Evolutionary conservation across 2,329 filamentous ascomycete species (phyloP).

Genomic region (Apiospora sp.): DNA sequence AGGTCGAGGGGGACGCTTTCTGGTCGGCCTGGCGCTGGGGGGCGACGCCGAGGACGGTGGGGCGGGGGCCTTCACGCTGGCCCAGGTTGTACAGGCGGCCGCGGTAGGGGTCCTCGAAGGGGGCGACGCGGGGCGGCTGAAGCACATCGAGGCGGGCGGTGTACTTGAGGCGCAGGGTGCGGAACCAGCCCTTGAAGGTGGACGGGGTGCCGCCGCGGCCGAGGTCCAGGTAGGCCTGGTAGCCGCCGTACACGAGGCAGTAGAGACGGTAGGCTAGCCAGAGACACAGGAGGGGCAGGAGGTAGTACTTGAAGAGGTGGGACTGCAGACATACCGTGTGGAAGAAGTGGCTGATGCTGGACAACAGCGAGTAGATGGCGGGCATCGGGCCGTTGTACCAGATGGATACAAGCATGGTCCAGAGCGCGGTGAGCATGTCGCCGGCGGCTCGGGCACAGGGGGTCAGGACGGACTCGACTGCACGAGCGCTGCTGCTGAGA

Average conservation of each 20-base stretch:
- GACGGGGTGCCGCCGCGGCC: constrained; percentile 27
- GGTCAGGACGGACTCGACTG: too few species aligned
- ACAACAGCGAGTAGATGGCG: not conserved
- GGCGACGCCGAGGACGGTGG: constrained; percentile 26
- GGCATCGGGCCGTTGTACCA: not conserved
- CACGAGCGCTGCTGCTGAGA: too few species aligned
- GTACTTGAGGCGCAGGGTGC: constrained; percentile 13
- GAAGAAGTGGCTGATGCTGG: not conserved
- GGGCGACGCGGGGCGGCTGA: constrained; percentile 20
- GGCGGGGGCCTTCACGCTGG: constrained; percentile 22
- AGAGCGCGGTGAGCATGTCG: not conserved
- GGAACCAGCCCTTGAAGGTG: constrained; percentile 24
- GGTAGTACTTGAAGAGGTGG: not conserved
- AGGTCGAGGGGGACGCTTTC: constrained; percentile 27
- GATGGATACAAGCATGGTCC: not conserved
- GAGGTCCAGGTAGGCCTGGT: constrained; percentile 25
- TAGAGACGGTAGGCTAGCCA: not conserved
- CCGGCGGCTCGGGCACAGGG: too few species aligned
- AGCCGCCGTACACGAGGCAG: not conserved
- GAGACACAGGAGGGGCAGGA: not conserved
- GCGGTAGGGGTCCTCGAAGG: constrained; percentile 25
- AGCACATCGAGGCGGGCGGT: constrained; percentile 26
- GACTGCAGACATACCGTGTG: not conserved
- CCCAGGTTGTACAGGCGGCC: constrained; percentile 26
- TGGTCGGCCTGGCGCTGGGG: constrained; percentile 28